Evolutionary conservation across 1,139 yeast genomes (phyloP).

Genomic region (Debaryomyces subglobosus): DNA sequence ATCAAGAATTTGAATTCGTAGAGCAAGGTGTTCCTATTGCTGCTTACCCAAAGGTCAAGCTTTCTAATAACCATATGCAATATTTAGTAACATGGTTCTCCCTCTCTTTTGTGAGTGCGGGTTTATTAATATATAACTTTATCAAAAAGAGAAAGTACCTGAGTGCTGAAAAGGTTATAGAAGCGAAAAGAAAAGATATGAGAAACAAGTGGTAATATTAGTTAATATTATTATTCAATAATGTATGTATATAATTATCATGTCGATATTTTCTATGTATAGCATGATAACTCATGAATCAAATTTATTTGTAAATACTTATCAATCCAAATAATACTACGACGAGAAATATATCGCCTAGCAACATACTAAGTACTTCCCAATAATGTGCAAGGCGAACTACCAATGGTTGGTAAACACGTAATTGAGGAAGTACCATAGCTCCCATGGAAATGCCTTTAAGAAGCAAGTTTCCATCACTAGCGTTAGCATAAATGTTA

Average conservation of each 20-base stretch:
- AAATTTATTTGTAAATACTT: constrained; percentile 23
- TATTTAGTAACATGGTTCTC: constrained; percentile 96
- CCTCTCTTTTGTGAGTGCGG: constrained; percentile 68
- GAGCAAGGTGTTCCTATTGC: constrained; percentile 92
- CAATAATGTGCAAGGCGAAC: constrained; percentile 38
- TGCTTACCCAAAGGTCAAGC: constrained; percentile 72
- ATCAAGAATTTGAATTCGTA: constrained; percentile 54
- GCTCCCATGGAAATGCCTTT: constrained; percentile 37
- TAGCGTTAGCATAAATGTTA: constrained; percentile 27
- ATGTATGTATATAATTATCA: constrained; percentile 5
- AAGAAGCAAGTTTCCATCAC: constrained; percentile 31
- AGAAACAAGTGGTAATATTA: constrained; percentile 23
- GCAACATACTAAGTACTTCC: constrained; percentile 39
- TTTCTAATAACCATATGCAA: constrained; percentile 88
- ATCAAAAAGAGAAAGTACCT: constrained; percentile 33
- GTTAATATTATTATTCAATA: not conserved
- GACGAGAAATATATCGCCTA: constrained; percentile 43
- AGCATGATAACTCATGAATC: constrained; percentile 6
- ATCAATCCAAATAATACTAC: constrained; percentile 44
- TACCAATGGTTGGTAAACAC: constrained; percentile 32
- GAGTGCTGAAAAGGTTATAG: constrained; percentile 45
- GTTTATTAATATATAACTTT: constrained; percentile 51
- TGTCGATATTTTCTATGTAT: constrained; percentile 10
- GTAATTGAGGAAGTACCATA: constrained; percentile 41
- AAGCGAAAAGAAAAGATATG: constrained; percentile 46